phyloP scores from a whole-genome alignment of 2,329 filamentous ascomycete genomes.

The Alternaria alternata region DNA sequence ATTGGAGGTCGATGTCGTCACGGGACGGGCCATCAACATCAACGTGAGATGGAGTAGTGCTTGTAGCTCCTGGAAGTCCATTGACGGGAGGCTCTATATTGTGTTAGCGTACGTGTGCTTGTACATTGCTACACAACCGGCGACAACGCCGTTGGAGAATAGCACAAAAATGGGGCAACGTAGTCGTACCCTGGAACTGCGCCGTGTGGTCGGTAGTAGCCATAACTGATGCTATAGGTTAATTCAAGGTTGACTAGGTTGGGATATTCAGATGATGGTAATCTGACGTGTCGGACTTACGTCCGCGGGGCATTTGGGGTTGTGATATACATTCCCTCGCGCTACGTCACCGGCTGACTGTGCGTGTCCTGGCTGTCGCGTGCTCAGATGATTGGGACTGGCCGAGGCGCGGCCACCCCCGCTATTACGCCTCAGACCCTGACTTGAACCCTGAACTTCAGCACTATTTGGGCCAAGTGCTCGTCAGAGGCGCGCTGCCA shows the following conservation, averaged over 20 bases:
- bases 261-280: neutral
- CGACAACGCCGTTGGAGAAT: neutral
- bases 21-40: neutral
- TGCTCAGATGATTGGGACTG: slow-evolving; percentile 16
- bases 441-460: slow-evolving; percentile 16
- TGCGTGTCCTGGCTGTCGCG: slow-evolving; percentile 15
- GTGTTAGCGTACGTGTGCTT: neutral
- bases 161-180: neutral
- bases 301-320: neutral
- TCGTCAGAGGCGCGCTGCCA: slow-evolving; percentile 4
- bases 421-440: slow-evolving; percentile 3
- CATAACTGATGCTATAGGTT: slow-evolving; percentile 7
- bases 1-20: slow-evolving; percentile 8
- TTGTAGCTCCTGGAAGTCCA: slow-evolving; percentile 5
- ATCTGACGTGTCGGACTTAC: neutral
- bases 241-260: neutral
- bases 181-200: slow-evolving; percentile 17
- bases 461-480: slow-evolving; percentile 2
- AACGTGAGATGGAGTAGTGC: neutral
- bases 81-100: slow-evolving; percentile 10
- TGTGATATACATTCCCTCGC: slow-evolving; percentile 10
- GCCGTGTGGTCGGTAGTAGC: slow-evolving; percentile 6
- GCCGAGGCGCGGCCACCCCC: slow-evolving; percentile 8
- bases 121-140: neutral
- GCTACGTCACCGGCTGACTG: slow-evolving; percentile 25